phyloP scores from a whole-genome alignment of 1,284 basidiomycete species.

The Boletus mariae region DNA sequence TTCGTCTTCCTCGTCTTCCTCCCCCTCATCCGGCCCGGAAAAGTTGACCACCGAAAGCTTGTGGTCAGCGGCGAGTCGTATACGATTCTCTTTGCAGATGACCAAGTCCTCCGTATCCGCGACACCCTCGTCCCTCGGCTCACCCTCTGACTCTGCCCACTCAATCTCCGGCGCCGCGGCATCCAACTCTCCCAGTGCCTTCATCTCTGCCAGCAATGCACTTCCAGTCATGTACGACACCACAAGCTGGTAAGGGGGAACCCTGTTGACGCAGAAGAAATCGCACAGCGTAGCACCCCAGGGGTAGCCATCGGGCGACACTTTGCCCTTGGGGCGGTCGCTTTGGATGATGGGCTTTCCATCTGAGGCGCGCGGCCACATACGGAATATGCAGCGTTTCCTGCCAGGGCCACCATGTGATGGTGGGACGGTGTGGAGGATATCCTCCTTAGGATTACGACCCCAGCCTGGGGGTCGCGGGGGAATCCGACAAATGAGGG shows the following conservation, averaged over 20 bases:
- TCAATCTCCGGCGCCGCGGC: constrained; percentile 32
- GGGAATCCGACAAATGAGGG: neutral
- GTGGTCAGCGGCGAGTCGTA: neutral
- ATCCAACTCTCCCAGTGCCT: constrained; percentile 34
- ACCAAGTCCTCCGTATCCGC: constrained; percentile 31
- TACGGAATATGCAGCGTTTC: constrained; percentile 17
- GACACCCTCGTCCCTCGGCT: constrained; percentile 32
- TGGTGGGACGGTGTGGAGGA: constrained; percentile 13
- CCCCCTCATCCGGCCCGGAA: neutral
- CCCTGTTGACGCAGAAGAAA: constrained; percentile 35
- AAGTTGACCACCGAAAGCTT: neutral
- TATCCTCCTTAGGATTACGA: constrained; percentile 1
- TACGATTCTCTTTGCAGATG: constrained; percentile 11
- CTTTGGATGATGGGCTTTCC: constrained; percentile 1
- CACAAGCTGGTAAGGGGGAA: constrained; percentile 12
- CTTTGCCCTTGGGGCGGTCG: constrained; percentile 17
- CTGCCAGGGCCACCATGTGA: neutral
- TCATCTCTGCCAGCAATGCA: constrained; percentile 35
- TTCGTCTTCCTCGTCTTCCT: neutral
- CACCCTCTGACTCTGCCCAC: constrained; percentile 37
- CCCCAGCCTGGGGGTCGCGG: constrained; percentile 4
- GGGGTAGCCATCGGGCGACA: constrained; percentile 33
- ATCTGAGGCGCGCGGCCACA: constrained; percentile 23
- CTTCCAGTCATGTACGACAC: constrained; percentile 36
- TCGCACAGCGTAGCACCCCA: constrained; percentile 47